Percentiles rank a stretch among this genome's conserved stretches.
Evolutionary conservation across 108 stramenopile genomes (phyloP).

Genomic region (Cyclotella choctawhatcheeana): DNA sequence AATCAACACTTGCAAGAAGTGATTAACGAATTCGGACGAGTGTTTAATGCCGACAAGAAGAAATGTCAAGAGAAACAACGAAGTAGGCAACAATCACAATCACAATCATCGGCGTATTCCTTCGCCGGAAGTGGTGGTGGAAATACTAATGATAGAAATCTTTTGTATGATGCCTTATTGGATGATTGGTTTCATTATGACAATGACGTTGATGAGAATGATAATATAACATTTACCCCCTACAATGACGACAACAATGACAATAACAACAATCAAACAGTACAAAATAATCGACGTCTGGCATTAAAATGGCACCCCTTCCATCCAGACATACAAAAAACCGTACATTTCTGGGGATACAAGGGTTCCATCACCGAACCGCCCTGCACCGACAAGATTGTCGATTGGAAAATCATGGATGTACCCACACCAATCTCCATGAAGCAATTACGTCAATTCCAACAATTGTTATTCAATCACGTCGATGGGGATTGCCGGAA

Average conservation of each 20-base stretch:
- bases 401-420: conserved; percentile 85
- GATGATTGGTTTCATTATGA: too few species aligned
- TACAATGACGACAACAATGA: too few species aligned
- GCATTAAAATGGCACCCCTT: conserved; percentile 48
- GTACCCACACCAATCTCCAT: conserved; percentile 67
- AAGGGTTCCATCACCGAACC: conserved; percentile 88
- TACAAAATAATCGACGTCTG: conserved; percentile 34
- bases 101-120: conserved; percentile 5
- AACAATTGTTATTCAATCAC: conserved; percentile 72
- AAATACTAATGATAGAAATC: neutral
- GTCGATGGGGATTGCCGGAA: conserved; percentile 61
- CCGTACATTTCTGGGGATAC: conserved; percentile 68
- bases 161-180: too few species aligned
- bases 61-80: conserved; percentile 34
- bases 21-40: conserved; percentile 35
- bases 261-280: neutral
- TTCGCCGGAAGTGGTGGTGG: conserved; percentile 8
- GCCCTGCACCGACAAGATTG: conserved; percentile 71
- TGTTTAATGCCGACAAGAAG: conserved; percentile 24
- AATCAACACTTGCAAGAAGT: conserved; percentile 49
- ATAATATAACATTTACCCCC: too few species aligned
- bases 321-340: conserved; percentile 46
- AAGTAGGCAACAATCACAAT: neutral
- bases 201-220: too few species aligned
- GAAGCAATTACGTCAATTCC: conserved; percentile 76